phyloP scores from a whole-genome alignment of 2,329 filamentous ascomycete species.

The Aspergillus sp. region DNA sequence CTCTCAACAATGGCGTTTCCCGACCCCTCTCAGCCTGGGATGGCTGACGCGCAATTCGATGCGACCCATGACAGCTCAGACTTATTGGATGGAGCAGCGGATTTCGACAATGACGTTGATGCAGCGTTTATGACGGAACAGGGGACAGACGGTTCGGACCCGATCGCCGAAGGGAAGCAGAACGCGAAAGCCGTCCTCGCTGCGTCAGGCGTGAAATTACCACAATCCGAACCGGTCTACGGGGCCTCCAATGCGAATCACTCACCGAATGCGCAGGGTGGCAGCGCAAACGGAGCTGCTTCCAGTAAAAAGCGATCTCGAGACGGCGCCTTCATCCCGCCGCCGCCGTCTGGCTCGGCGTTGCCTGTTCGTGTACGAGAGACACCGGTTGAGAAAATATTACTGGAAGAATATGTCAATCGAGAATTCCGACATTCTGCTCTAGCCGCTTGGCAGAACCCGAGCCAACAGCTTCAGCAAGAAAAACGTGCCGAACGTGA shows the following conservation, averaged over 20 bases:
- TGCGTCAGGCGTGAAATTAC: conserved; percentile 49
- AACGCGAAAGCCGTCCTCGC: conserved; percentile 63
- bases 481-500: conserved; percentile 70
- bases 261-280: conserved; percentile 32
- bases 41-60: conserved; percentile 30
- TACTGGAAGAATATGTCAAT: conserved; percentile 67
- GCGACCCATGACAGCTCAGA: conserved; percentile 31
- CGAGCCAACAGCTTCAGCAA: conserved; percentile 62
- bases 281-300: conserved; percentile 54
- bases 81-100: conserved; percentile 26
- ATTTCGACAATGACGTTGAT: conserved; percentile 27
- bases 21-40: conserved; percentile 33
- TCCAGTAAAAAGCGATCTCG: conserved; percentile 63
- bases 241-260: conserved; percentile 35
- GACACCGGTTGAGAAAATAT: conserved; percentile 52
- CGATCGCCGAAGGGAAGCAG: conserved; percentile 63
- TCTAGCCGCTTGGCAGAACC: conserved; percentile 55
- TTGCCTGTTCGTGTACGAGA: conserved; percentile 44
- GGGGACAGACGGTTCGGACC: conserved; percentile 42
- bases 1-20: conserved; percentile 41
- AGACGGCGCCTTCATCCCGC: conserved; percentile 59
- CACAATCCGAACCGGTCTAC: conserved; percentile 33
- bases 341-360: conserved; percentile 38
- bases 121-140: conserved; percentile 30
- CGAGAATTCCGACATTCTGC: conserved; percentile 66